Evolutionary conservation across 768 basidiomycete genomes (phyloP), one percentile per base, ranked within the genome.

Genomic region (Cubamyces lactineus): DNA sequence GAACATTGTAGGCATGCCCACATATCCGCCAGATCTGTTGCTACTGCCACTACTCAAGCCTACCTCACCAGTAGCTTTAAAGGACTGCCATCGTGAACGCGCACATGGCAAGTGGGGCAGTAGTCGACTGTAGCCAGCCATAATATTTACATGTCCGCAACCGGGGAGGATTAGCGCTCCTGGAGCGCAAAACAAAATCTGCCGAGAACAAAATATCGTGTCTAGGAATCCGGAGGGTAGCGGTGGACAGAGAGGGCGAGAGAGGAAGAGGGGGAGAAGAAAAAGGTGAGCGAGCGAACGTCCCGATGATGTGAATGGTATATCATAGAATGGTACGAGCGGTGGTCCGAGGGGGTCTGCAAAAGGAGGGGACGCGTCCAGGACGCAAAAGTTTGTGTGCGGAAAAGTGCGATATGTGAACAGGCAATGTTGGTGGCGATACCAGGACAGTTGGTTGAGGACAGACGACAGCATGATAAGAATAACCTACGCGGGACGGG

Each of bases 281-380:
- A 23, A 23, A 21, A 19, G 19, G 39, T 15, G 28, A 30, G 24
- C 16, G 23, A 21, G 45, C 11, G 30, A 56, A 26, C 17, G 54
- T 47, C 54, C 54, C 43, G 54, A 56, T 21, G 43, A 39, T 6
- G 8, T 46, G 54, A 45, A 47, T 38, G 45, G 56, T 49, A 57
- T 57, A 57, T 16, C 40, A 46, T 49, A 57, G 26, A 19, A 41
- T 41, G 34, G 16, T 34, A 15, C 42, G 47, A 48, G 39, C 12
- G 16, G 19, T 38, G 13, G 21, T 53, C 12, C 45, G 34, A 34
- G 45, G 23, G 17, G 13, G 56, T 45, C n/a, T 38, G 21, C 17
- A 30, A 30, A 58, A 59, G 28, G 57, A 59, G 49, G 57, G 57
- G 57, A 59, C 57, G 57, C 57, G 57, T 38, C 57, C 42, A n/a